Base-by-base conservation (phyloP, 768 basidiomycete species). In the Tricholoma sp. region DNA sequence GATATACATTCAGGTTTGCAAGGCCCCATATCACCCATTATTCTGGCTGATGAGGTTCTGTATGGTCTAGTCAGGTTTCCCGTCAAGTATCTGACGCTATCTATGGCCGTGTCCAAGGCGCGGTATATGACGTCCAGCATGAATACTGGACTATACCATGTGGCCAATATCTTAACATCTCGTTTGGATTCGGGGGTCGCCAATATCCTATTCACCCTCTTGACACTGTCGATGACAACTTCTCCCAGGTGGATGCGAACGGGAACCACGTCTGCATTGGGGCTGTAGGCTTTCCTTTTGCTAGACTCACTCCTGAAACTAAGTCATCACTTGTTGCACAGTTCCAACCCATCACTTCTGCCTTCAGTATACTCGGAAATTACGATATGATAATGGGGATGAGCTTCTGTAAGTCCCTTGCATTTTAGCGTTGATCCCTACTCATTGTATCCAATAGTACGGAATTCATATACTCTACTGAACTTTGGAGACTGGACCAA, bases 371-470 rank as follows among this genome's bases (percentile, higher is more conserved):
- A 41, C 78, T 88, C 28, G 86, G 88, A 59, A 78, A 86, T 65
- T 92, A 88, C 60, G 89, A 92, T 62, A 84, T 91, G 77, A 89
- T 91, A 62, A 77, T 91, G 50, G 89, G 89, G 60, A 89, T 90
- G 88, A 80, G 79, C 53, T 89, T 91, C 74, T 55, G 89, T 91
- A 70, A 62, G 87, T 37, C 7, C 36, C 42, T 36, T 33, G 29
- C 8, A 50, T 31, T 17, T 2, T 15, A 15, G 32, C 36, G 37
- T 9, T n/a, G 20, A 11, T 53, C 29, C 33, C 28, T 31, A 28
- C 42, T 49, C 33, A 62, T 34, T 67, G 49, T 28, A 13, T 50
- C n/a, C 18, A 33, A 28, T 59, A 91, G 90, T 92, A 58, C 86
- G 90, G 12, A 92, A 90, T 63, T 72, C 78, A 1, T 91, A 92